Percentiles rank a stretch among this genome's conserved stretches.
These are phyloP conservation scores for Serendipita sp. DNA, from an alignment of 768 basidiomycete species.

Conservation along the genomic window DNA sequence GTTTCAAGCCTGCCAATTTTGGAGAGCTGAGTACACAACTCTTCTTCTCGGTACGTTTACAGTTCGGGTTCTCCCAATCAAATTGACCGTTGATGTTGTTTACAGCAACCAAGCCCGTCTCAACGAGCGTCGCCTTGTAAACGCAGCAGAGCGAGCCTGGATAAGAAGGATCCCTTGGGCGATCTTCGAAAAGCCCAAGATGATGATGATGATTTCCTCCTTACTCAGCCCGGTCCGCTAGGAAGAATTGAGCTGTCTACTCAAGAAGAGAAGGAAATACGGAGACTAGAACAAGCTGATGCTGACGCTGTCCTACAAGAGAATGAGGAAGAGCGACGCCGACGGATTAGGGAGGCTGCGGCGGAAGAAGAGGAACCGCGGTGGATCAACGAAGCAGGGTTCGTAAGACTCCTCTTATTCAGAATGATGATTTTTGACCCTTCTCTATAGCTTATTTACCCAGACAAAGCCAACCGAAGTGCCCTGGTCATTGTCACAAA, in stretches of 20 bases:
- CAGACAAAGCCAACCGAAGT: not conserved
- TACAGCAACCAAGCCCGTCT: not conserved
- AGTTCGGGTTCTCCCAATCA: not conserved
- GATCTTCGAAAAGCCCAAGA: not conserved
- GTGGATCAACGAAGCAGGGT: slow-evolving; percentile 4
- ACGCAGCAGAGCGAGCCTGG: not conserved
- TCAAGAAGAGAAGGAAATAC: not conserved
- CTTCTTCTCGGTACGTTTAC: not conserved
- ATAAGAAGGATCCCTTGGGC: not conserved
- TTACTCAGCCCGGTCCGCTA: not conserved
- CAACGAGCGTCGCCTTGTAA: slow-evolving; percentile 1
- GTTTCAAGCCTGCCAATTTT: not conserved
- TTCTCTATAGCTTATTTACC: not conserved
- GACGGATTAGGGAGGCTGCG: not conserved
- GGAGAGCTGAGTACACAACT: not conserved
- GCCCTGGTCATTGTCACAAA: slow-evolving; percentile 1
- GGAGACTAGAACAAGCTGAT: not conserved
- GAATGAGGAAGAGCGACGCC: not conserved
- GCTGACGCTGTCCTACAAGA: not conserved
- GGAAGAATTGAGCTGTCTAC: not conserved
- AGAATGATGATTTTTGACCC: not conserved
- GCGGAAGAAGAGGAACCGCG: not conserved
- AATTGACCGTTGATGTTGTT: not conserved
- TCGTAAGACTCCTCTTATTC: not conserved
- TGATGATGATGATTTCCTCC: not conserved